These are phyloP conservation scores for Euclidium syriacum DNA, from an alignment of 345 rosid species.

Conservation along the genomic window DNA sequence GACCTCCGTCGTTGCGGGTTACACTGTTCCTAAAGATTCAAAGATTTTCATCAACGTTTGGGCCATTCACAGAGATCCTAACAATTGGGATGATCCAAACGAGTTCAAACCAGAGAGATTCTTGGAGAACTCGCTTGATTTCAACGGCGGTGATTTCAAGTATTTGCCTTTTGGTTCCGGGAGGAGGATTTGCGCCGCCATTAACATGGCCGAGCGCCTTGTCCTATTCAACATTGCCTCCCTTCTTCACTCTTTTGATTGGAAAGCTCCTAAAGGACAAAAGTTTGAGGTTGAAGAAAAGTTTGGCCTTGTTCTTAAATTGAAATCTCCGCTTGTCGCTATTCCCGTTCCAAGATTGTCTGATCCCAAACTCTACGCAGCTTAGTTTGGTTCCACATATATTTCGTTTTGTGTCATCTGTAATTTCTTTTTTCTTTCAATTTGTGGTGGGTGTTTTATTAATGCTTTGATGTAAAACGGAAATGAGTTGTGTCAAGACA, in stretches of 20 bases:
- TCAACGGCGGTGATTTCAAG: slow-evolving; percentile 38
- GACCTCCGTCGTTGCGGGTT: slow-evolving; percentile 35
- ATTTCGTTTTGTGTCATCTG: not conserved
- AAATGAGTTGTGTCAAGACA: no score
- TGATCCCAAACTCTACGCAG: slow-evolving; percentile 22
- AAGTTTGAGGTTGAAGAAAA: slow-evolving; percentile 39
- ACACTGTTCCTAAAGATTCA: slow-evolving; percentile 39
- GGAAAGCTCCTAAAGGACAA: slow-evolving; percentile 37
- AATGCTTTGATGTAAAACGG: no score
- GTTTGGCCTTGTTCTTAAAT: slow-evolving; percentile 45
- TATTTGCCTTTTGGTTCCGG: slow-evolving; percentile 51
- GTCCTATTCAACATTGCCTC: slow-evolving; percentile 34
- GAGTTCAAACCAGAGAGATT: slow-evolving; percentile 49
- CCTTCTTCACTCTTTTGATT: slow-evolving; percentile 48
- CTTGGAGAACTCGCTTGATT: slow-evolving; percentile 17
- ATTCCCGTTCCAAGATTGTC: slow-evolving; percentile 40
- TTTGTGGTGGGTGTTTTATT: not conserved
- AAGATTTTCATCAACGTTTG: slow-evolving; percentile 38
- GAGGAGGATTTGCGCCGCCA: slow-evolving; percentile 47
- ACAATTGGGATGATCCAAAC: slow-evolving; percentile 39
- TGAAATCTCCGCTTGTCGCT: slow-evolving; percentile 38
- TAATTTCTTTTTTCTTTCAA: not conserved
- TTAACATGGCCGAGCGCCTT: slow-evolving; percentile 46
- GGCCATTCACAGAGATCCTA: slow-evolving; percentile 54
- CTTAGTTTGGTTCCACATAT: slow-evolving; percentile 5